Percentiles rank a stretch among this genome's conserved stretches.
Evolutionary conservation across 2,329 filamentous ascomycete species (phyloP).

Genomic region (Arthrinium puccinioides): DNA sequence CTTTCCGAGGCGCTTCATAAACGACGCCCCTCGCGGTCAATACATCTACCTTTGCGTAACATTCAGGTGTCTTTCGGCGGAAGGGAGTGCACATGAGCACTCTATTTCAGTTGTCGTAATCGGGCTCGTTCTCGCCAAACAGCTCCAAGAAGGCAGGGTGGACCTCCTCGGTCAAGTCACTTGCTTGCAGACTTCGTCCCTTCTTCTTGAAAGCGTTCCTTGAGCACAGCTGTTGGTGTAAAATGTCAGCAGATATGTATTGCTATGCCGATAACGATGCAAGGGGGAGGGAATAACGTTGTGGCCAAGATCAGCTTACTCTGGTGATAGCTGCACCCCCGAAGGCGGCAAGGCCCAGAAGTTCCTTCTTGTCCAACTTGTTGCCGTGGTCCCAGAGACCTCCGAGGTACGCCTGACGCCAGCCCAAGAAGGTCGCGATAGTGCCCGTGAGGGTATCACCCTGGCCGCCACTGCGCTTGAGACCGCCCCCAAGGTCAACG

Average conservation of each 20-base stretch:
- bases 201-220: constrained; percentile 78
- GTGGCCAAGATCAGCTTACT: constrained; percentile 37
- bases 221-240: constrained; percentile 75
- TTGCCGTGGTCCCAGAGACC: constrained; percentile 63
- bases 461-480: constrained; percentile 89
- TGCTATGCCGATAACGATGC: neutral
- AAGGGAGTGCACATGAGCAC: no score
- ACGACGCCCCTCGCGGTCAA: no score
- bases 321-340: constrained; percentile 83
- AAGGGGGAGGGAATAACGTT: neutral
- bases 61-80: no score
- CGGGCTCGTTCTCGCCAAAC: constrained; percentile 60
- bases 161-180: constrained; percentile 87
- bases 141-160: constrained; percentile 72
- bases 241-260: no score
- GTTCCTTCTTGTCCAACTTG: constrained; percentile 43
- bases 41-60: no score
- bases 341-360: constrained; percentile 75
- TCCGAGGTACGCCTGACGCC: constrained; percentile 81
- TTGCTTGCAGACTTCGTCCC: constrained; percentile 84
- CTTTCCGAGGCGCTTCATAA: no score
- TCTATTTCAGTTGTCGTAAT: constrained; percentile 1
- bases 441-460: constrained; percentile 91
- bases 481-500: constrained; percentile 71
- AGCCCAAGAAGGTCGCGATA: constrained; percentile 81